These are phyloP conservation scores for Sugiyamaella grinbergsii DNA, from an alignment of 1,139 yeast genomes.

Conservation along the genomic window DNA sequence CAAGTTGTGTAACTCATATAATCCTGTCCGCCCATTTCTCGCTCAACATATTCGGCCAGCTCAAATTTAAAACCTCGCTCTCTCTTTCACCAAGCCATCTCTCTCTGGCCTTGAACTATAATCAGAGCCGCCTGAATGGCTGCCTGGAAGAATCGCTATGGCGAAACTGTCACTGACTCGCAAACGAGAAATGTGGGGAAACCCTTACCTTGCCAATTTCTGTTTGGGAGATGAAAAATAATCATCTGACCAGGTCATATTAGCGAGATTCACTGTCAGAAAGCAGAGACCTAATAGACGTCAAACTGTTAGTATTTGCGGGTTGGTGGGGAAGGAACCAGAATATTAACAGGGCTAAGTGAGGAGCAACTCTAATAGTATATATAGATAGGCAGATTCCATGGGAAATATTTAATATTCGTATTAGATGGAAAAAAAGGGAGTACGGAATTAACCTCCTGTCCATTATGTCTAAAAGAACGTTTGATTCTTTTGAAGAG, in stretches of 20 bases:
- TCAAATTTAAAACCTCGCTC: not conserved
- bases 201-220: conserved; percentile 5
- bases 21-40: too few relatives aligned
- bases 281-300: not conserved
- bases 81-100: too few relatives aligned
- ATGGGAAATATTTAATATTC: too few relatives aligned
- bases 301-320: not conserved
- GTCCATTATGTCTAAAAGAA: conserved; percentile 12
- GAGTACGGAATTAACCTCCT: too few relatives aligned
- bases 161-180: too few relatives aligned
- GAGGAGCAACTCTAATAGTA: not conserved
- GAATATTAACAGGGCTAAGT: not conserved
- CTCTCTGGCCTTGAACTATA: too few relatives aligned
- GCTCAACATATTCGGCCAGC: not conserved
- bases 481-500: conserved; percentile 7
- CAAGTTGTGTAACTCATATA: too few relatives aligned
- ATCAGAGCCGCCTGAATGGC: too few relatives aligned
- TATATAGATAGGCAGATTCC: not conserved
- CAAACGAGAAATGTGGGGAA: conserved; percentile 16
- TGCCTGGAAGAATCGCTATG: too few relatives aligned
- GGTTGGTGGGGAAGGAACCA: not conserved
- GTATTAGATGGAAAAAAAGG: not conserved
- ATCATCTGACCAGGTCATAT: not conserved
- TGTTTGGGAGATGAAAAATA: conserved; percentile 2
- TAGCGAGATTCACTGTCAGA: not conserved